Evolutionary conservation across 257 asterid genomes (phyloP).

Genomic region (Leonotis leonurus): DNA sequence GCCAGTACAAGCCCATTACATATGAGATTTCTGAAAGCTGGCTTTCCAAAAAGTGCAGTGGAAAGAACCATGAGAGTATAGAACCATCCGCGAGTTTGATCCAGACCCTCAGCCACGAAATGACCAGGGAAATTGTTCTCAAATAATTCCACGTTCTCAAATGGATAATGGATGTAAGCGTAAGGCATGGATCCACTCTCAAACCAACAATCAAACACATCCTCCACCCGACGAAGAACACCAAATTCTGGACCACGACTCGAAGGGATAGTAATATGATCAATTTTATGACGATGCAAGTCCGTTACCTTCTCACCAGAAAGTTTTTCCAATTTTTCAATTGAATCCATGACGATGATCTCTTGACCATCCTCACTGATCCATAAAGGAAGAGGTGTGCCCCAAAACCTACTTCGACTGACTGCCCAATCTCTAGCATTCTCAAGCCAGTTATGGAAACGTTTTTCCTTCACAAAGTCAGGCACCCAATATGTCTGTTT

Average conservation of each 20-base stretch:
- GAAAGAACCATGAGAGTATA: conserved; percentile 97
- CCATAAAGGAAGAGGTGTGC: conserved; percentile 98
- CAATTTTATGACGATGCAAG: conserved; percentile 90
- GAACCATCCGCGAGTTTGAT: conserved; percentile 99
- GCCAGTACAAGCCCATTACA: conserved; percentile 98
- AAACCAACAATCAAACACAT: conserved; percentile 99
- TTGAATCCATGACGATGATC: conserved; percentile 77
- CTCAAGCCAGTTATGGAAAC: conserved; percentile 97
- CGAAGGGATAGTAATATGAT: conserved; percentile 90
- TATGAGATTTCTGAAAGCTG: conserved; percentile 93
- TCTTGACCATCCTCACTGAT: conserved; percentile 85
- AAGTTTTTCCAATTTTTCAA: conserved; percentile 72
- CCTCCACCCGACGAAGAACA: conserved; percentile 86
- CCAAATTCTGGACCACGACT: conserved; percentile 78
- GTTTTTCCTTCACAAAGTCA: conserved; percentile 95
- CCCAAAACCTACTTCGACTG: conserved; percentile 99
- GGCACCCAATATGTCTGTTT: conserved; percentile 94
- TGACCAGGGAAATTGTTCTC: conserved; percentile 95
- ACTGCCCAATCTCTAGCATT: conserved; percentile 99
- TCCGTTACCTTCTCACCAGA: conserved; percentile 85
- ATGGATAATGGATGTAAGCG: conserved; percentile 95
- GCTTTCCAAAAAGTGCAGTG: conserved; percentile 92
- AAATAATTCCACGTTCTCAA: conserved; percentile 80
- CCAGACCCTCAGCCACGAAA: conserved; percentile 98
- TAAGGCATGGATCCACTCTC: conserved; percentile 99